phyloP scores from a whole-genome alignment of 179 eudicot genomes.

The Monotropa hypopitys region DNA sequence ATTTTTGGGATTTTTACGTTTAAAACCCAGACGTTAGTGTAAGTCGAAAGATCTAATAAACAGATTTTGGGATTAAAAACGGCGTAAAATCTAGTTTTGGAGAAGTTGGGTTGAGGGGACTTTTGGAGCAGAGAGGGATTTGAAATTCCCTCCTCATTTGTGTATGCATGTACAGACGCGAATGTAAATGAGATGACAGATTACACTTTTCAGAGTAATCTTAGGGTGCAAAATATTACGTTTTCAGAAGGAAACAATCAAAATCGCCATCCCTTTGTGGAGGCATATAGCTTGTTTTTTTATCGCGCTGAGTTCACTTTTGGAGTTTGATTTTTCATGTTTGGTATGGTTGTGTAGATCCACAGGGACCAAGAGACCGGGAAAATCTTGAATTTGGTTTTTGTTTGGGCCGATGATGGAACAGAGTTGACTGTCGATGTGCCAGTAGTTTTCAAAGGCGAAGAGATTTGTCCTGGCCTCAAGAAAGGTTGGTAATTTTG shows the following conservation, averaged over 20 bases:
- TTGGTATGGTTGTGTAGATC: conserved; percentile 27
- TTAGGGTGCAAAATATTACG: not conserved
- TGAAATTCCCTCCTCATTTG: not conserved
- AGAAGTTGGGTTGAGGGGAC: not conserved
- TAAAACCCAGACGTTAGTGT: no score
- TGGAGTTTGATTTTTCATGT: conserved; percentile 1
- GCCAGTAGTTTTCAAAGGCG: conserved; percentile 74
- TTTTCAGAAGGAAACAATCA: not conserved
- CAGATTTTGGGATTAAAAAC: no score
- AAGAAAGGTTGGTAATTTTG: conserved; percentile 51
- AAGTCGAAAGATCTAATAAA: no score
- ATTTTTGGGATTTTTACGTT: not conserved
- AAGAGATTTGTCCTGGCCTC: conserved; percentile 59
- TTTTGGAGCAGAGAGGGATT: not conserved
- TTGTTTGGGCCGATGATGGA: conserved; percentile 86
- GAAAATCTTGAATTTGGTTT: conserved; percentile 65
- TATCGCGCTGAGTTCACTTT: not conserved
- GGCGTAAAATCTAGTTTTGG: no score
- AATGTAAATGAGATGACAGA: not conserved
- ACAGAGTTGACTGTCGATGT: conserved; percentile 55
- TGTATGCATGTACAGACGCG: not conserved
- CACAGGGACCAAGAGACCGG: conserved; percentile 65
- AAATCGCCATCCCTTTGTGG: not conserved
- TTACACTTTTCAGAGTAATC: not conserved
- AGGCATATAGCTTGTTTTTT: not conserved